phyloP scores from a whole-genome alignment of 2,329 filamentous ascomycete species.

The Dissoconium aciculare region DNA sequence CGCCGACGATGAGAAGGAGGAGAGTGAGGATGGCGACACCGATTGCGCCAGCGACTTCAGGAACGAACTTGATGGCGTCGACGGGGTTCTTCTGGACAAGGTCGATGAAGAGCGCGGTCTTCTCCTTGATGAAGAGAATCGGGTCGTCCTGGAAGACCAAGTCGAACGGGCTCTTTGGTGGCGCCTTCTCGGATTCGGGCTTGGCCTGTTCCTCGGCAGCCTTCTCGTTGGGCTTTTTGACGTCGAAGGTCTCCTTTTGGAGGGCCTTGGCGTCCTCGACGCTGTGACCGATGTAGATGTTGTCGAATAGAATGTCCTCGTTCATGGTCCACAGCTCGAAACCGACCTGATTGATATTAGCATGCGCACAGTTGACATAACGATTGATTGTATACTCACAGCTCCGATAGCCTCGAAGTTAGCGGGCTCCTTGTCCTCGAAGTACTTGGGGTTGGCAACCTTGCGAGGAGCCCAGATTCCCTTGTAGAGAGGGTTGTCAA shows the following conservation, averaged over 20 bases:
- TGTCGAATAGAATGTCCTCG: conserved; percentile 96
- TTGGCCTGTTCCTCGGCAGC: conserved; percentile 67
- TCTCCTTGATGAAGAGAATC: conserved; percentile 75
- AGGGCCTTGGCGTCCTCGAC: conserved; percentile 81
- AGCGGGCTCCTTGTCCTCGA: conserved; percentile 88
- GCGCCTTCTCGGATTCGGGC: conserved; percentile 42
- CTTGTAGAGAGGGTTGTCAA: conserved; percentile 98
- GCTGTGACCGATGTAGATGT: conserved; percentile 99
- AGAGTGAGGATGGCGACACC: conserved; percentile 55
- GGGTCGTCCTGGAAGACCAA: conserved; percentile 87
- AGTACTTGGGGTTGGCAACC: conserved; percentile 94
- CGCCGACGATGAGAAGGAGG: conserved; percentile 52
- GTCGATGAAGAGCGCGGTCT: conserved; percentile 77
- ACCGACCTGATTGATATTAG: conserved; percentile 56
- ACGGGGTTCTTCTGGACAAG: conserved; percentile 72
- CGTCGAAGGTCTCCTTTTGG: conserved; percentile 73
- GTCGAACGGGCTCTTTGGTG: conserved; percentile 56
- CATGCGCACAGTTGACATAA: too few relatives aligned
- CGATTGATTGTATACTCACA: conserved; percentile 49
- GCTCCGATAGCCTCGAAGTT: conserved; percentile 98
- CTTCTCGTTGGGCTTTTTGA: conserved; percentile 76
- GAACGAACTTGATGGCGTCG: conserved; percentile 74
- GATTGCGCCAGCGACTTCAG: conserved; percentile 74
- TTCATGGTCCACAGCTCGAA: conserved; percentile 99
- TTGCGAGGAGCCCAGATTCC: conserved; percentile 85